Base-by-base conservation (phyloP, 2,329 filamentous ascomycete genomes). In the Sporothrix mexicana region DNA sequence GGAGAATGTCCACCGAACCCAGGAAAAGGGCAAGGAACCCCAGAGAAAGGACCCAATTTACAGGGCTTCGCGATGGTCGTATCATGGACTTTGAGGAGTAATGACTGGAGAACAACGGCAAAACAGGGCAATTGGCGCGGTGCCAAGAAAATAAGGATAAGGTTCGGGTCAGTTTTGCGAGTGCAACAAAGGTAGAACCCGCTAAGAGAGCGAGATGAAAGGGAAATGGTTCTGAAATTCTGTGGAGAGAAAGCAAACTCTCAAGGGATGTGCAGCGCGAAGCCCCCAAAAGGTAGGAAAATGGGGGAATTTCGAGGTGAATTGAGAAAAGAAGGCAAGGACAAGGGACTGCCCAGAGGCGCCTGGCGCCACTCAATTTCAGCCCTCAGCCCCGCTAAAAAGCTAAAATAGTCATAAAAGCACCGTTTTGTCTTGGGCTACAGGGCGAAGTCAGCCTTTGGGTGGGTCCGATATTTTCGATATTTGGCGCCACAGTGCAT, bases 361-460 rank as follows among this genome's bases (percentile, higher is more conserved):
- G 30, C 36, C 61, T 25, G 41, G n/a, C 61, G 20, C 41, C 41
- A 47, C 41, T 36, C 41, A 47, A 66, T 47, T 66, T 66, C 61
- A 47, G 61, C 61, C 61, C 59, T 66, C 41, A 66, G 61, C 61
- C 61, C 61, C 61, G 41, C 61, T 66, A 66, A 66, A 64, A 45
- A 45, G n/a, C n/a, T n/a, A n/a, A n/a, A n/a, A n/a, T n/a, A n/a
- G n/a, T n/a, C n/a, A n/a, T n/a, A 66, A 64, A 45, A 17, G 61
- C 59, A 51, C 45, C 25, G 15, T 51, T 67, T 67, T 45, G 64
- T 25, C 64, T 36, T 20, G 15, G 30, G 25, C 17, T 47, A 8
- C 41, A 47, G 61, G 41, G 61, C 61, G n/a, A 45, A 66, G 41
- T 66, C 41, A 66, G 61, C 61, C 61, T 66, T 47, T 66, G 36